Evolutionary conservation across 371 early-diverging fungal species (phyloP).

Genomic region (Mucor plumbeus): DNA sequence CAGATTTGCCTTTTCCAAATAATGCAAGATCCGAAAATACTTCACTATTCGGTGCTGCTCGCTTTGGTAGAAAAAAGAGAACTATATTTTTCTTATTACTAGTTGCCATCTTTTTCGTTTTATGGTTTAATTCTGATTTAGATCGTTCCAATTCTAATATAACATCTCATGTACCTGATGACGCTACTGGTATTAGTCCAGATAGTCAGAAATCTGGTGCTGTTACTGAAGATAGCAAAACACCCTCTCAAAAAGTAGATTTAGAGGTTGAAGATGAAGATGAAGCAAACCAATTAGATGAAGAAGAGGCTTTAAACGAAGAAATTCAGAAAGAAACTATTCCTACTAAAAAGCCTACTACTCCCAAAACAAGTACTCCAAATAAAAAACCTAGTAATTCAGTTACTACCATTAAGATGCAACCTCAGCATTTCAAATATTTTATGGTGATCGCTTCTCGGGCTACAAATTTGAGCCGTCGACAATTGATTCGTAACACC

Average conservation of each 20-base stretch:
- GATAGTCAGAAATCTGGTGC: slow-evolving; percentile 3
- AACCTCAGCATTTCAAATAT: slow-evolving; percentile 45
- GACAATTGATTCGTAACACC: slow-evolving; percentile 55
- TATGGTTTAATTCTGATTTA: slow-evolving; percentile 32
- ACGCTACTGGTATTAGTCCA: slow-evolving; percentile 4
- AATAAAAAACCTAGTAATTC: neutral
- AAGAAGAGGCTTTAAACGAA: slow-evolving; percentile 7
- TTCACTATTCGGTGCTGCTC: slow-evolving; percentile 19
- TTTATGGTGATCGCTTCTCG: slow-evolving; percentile 59
- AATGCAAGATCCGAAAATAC: slow-evolving; percentile 14
- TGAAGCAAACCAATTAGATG: neutral
- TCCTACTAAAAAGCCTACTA: neutral
- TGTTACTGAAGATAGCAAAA: neutral
- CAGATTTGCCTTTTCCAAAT: slow-evolving; percentile 34
- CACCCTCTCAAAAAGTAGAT: neutral
- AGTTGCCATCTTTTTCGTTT: slow-evolving; percentile 19
- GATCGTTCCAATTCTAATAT: neutral
- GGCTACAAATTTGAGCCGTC: slow-evolving; percentile 45
- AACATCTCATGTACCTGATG: slow-evolving; percentile 2
- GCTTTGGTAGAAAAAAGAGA: slow-evolving; percentile 24
- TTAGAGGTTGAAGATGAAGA: slow-evolving; percentile 16
- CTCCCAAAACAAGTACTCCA: neutral
- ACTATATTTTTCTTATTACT: slow-evolving; percentile 22
- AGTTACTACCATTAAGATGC: slow-evolving; percentile 29
- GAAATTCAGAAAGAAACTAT: slow-evolving; percentile 2